phyloP scores from a whole-genome alignment of 1,139 yeast genomes.

The Diutina siamensis region DNA sequence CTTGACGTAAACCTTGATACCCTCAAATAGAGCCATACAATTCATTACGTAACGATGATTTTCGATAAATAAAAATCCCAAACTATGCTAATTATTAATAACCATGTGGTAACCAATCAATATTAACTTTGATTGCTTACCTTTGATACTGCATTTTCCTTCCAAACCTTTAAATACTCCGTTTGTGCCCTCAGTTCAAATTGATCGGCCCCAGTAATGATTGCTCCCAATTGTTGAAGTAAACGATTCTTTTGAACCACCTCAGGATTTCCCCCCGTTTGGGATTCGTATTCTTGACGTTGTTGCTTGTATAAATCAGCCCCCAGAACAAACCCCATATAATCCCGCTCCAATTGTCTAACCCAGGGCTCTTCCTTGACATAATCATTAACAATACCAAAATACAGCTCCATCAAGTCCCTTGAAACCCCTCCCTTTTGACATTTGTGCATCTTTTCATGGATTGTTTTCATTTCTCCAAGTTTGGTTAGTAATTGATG shows the following conservation, averaged over 20 bases:
- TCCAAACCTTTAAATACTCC: background rate
- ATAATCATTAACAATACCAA: conserved; percentile 39
- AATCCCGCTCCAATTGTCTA: conserved; percentile 28
- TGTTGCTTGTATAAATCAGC: background rate
- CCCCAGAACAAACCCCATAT: conserved; percentile 11
- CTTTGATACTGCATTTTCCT: background rate
- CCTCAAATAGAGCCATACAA: no score
- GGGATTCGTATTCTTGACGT: background rate
- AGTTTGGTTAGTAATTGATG: conserved; percentile 31
- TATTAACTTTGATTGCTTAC: background rate
- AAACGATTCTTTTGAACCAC: background rate
- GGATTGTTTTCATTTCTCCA: conserved; percentile 36
- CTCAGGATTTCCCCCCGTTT: background rate
- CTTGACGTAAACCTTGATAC: no score
- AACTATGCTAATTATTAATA: no score
- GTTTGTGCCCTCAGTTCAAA: conserved; percentile 1
- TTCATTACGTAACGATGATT: no score
- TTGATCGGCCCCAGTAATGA: background rate
- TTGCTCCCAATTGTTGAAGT: background rate
- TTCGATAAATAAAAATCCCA: no score
- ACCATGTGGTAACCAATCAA: no score
- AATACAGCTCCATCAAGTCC: conserved; percentile 38
- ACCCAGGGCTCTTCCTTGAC: conserved; percentile 48
- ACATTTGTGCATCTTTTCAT: conserved; percentile 37
- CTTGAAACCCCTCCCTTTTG: conserved; percentile 43